These are phyloP conservation scores for Starmera pachycereana DNA, from an alignment of 805 yeast species.

Conservation along the genomic window DNA sequence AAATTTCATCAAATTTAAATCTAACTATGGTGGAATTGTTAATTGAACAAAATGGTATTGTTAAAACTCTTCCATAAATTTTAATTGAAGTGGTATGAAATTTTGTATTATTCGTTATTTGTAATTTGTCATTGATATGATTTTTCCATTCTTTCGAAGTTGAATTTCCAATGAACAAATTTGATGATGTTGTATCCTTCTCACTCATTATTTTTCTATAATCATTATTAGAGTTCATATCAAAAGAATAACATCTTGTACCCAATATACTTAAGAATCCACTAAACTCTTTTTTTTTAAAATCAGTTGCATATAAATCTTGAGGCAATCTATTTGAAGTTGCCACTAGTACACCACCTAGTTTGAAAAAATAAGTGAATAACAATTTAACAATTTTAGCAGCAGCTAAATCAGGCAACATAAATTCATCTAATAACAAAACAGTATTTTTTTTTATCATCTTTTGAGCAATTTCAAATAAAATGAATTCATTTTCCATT, in stretches of 20 bases:
- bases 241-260: conserved; percentile 47
- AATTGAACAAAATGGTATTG: conserved; percentile 29
- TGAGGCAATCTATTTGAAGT: conserved; percentile 68
- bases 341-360: conserved; percentile 69
- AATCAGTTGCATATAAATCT: conserved; percentile 57
- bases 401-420: conserved; percentile 67
- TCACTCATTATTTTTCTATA: conserved; percentile 31
- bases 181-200: conserved; percentile 3
- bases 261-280: conserved; percentile 47
- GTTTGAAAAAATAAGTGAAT: conserved; percentile 57
- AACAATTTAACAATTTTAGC: conserved; percentile 58
- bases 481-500: conserved; percentile 50
- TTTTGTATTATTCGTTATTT: not conserved
- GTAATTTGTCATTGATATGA: conserved; percentile 17
- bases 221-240: conserved; percentile 50
- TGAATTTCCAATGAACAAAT: conserved; percentile 21
- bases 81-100: conserved; percentile 21
- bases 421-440: conserved; percentile 60
- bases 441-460: conserved; percentile 49
- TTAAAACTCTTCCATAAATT: conserved; percentile 47
- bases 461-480: conserved; percentile 58
- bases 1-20: conserved; percentile 43
- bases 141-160: conserved; percentile 23
- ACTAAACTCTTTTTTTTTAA: conserved; percentile 46
- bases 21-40: conserved; percentile 29